A percentile compares a stretch with the other conserved stretches of the same genome.
Evolutionary conservation across 179 eudicot genomes (phyloP).

Genomic region (Actinidia chinensis): DNA sequence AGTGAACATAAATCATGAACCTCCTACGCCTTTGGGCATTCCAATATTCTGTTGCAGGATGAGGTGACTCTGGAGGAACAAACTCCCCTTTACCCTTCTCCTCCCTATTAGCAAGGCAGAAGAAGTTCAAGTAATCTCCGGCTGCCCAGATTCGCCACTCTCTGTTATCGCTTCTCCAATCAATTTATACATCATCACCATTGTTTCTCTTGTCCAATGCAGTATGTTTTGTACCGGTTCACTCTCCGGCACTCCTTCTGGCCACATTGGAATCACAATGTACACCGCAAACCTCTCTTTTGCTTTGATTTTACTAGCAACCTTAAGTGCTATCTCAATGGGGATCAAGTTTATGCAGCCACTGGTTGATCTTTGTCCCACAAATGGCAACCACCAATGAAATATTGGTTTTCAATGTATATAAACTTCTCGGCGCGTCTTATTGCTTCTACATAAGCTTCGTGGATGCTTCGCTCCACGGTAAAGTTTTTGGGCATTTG

Average conservation of each 20-base stretch:
- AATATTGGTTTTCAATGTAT: constrained; percentile 89
- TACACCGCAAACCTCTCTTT: constrained; percentile 75
- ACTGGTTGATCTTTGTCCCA: constrained; percentile 70
- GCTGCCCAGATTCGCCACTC: constrained; percentile 54
- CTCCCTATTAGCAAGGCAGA: constrained; percentile 95
- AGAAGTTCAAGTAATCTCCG: constrained; percentile 83
- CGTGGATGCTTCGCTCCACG: constrained; percentile 72
- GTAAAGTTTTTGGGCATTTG: constrained; percentile 37
- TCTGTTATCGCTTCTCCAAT: constrained; percentile 70
- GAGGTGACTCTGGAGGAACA: constrained; percentile 73
- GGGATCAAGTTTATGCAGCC: constrained; percentile 88
- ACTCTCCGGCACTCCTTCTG: constrained; percentile 85
- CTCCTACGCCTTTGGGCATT: constrained; percentile 77
- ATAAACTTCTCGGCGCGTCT: constrained; percentile 78
- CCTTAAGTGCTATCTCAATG: constrained; percentile 80
- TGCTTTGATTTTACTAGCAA: constrained; percentile 67
- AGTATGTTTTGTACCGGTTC: constrained; percentile 79
- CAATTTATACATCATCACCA: constrained; percentile 81
- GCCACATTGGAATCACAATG: constrained; percentile 95
- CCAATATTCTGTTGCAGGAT: constrained; percentile 62
- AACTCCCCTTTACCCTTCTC: constrained; percentile 55
- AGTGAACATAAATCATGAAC: constrained; percentile 96
- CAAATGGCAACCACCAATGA: constrained; percentile 74
- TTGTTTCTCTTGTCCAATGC: constrained; percentile 87
- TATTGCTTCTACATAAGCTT: constrained; percentile 82